Base-by-base conservation (phyloP, 1,139 yeast genomes). In the Candida glucosophila region DNA sequence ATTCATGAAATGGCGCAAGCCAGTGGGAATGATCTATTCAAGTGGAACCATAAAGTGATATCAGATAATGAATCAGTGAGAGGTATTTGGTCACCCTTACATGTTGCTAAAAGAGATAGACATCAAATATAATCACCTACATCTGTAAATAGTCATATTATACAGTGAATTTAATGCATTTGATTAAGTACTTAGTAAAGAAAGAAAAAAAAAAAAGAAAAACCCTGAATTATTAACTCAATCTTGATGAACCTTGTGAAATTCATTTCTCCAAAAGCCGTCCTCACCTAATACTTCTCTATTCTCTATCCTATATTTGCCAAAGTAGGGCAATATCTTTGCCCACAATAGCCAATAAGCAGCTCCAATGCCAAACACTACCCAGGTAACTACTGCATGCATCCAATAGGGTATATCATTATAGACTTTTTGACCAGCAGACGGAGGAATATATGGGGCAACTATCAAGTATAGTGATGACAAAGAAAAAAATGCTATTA, bases 1-100 rank as follows among this genome's bases (percentile, higher is more conserved):
- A 72, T 81, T 35, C 66, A 71, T 40, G 80, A 75, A 37, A 47
- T 47, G 40, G 44, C 58, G 28, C 67, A 58, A 42, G 45, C 58
- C 32, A 51, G 60, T 29, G 71, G 70, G 22, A 52, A 54, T 28
- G 49, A 51, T 7, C 52, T 59, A 31, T 55, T 59, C 49, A 64
- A 63, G 40, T 61, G 40, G 44, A 64, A 64, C 50, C 76, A 79
- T 38, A 78, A 80, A 40, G 97, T 90, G 22, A 70, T 74, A 50
- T 78, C 94, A 22, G 54, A 67, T 33, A 90, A 88, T 51, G 73
- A 72, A 33, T 78, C 94, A 26, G 90, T 90, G 11, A 79, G 99
- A 67, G 99, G 98, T 44, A 67, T 90, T 28, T 90, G 99, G 98
- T 85, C 96, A 25, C 98, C 98, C 30, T 67, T 90, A 63, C 96